A percentile compares a stretch with the other conserved stretches of the same genome.
Evolutionary conservation across 1,284 basidiomycete genomes (phyloP).

Genomic region (Tilletia caries): DNA sequence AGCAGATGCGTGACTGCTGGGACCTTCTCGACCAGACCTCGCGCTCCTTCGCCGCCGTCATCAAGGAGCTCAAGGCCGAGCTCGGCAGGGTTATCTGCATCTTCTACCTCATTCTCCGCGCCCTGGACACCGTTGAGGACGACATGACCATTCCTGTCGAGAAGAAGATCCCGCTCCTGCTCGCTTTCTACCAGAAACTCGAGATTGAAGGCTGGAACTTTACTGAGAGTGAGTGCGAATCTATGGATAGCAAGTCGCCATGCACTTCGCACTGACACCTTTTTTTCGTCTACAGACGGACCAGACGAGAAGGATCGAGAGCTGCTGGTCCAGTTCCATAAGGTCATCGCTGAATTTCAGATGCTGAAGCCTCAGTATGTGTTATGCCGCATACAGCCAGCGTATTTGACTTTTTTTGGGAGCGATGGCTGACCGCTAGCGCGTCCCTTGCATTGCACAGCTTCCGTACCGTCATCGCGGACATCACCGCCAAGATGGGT

Average conservation of each 20-base stretch:
- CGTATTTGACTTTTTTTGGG: too few species aligned
- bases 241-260: background rate
- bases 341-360: conserved; percentile 78
- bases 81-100: conserved; percentile 82
- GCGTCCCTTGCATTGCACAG: conserved; percentile 42
- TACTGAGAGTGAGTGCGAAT: conserved; percentile 61
- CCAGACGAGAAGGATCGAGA: conserved; percentile 86
- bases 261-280: background rate
- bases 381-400: background rate
- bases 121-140: conserved; percentile 93
- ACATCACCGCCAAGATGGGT: conserved; percentile 70
- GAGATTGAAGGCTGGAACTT: conserved; percentile 85
- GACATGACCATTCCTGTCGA: conserved; percentile 92
- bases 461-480: conserved; percentile 76
- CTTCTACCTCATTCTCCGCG: conserved; percentile 91
- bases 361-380: conserved; percentile 41
- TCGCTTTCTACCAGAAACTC: conserved; percentile 77
- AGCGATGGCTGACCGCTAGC: background rate
- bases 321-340: conserved; percentile 80
- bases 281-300: conserved; percentile 56
- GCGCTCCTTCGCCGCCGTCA: conserved; percentile 85
- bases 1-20: conserved; percentile 83
- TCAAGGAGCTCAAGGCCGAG: conserved; percentile 95
- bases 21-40: conserved; percentile 82
- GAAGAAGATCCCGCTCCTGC: conserved; percentile 79